Base-by-base conservation (phyloP, 805 yeast species). In the Candida cerambycidarum region DNA sequence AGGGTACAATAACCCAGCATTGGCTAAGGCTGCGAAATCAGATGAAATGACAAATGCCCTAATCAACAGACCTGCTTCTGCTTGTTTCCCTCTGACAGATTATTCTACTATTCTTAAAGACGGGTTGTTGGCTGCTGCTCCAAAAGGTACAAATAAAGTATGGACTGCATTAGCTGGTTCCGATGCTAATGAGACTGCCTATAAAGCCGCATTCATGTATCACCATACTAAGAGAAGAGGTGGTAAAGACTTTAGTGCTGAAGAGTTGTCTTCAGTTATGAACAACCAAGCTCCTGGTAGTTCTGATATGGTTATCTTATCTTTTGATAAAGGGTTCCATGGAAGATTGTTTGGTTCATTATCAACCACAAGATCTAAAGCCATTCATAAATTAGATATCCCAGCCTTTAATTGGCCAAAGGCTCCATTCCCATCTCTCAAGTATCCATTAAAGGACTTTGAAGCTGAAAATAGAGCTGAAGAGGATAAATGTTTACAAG, bases 81-180 rank as follows among this genome's bases (percentile, higher is more conserved):
- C 73, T 8, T 68, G 73, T 42, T 69, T 68, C 49, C 73, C 75
- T 9, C 72, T 79, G 13, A 66, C 69, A n/a, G 80, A 80, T 52
- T 75, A 79, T 54, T 64, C 69, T 35, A 57, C 65, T 10, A 72
- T 79, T 17, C 61, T 81, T 50, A 59, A 65, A 34, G 74, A 76
- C 14, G 75, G 78, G 11, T 65, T 81, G 33, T 65, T 82, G 50
- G 75, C 79, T 18, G 83, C 80, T 39, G 86, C 87, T 28, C 88
- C 87, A 42, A 71, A 75, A 42, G 85, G 85, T 10, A 73, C 76
- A 59, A 60, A 63, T 42, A 68, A 73, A 48, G 78, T 82, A 15
- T 80, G 85, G 82, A 79, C 85, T 13, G 83, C 83, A 7, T 69
- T 79, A 38, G 72, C 82, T 13, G 87, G 88, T 37, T 80, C 87